Conservation (phyloP, 352 stramenopile genomes). For the Pythium brachiatum region DNA sequence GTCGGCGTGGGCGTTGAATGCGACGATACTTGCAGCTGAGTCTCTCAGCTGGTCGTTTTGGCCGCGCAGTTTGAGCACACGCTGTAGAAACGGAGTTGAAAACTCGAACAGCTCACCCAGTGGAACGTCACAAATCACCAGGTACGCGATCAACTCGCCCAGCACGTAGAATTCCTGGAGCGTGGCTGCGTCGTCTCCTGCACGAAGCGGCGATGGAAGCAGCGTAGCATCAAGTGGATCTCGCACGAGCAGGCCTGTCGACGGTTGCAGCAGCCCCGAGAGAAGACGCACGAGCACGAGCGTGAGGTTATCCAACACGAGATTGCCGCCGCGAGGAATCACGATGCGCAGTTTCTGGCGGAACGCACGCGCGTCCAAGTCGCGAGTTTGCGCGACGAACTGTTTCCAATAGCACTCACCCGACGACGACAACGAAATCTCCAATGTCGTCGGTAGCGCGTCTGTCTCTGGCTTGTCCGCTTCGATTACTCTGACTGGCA, state of each 20-base stretch:
- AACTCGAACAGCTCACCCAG: constrained; percentile 59
- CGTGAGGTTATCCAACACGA: constrained; percentile 18
- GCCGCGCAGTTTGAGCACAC: constrained; percentile 26
- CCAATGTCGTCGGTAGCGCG: background rate
- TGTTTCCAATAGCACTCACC: constrained; percentile 24
- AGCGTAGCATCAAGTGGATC: constrained; percentile 12
- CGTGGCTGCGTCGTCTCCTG: constrained; percentile 11
- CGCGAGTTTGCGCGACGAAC: constrained; percentile 12
- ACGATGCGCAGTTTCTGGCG: constrained; percentile 11
- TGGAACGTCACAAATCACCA: constrained; percentile 48
- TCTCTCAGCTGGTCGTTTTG: background rate
- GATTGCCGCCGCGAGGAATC: constrained; percentile 11
- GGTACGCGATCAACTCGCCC: constrained; percentile 57
- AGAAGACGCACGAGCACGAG: constrained; percentile 27
- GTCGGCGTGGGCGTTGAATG: constrained; percentile 16
- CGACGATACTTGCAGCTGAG: background rate
- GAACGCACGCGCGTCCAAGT: constrained; percentile 14
- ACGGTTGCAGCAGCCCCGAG: constrained; percentile 14
- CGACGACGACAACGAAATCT: constrained; percentile 13
- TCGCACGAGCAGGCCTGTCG: constrained; percentile 17
- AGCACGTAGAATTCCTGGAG: constrained; percentile 58
- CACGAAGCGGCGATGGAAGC: constrained; percentile 6
- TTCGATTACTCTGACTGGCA: background rate
- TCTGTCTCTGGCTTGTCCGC: background rate
- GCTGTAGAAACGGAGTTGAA: constrained; percentile 45